Evolutionary conservation across 2,329 filamentous ascomycete species (phyloP), one percentile per base, ranked within the genome.

Genomic region (Geoglossum cookeanum): DNA sequence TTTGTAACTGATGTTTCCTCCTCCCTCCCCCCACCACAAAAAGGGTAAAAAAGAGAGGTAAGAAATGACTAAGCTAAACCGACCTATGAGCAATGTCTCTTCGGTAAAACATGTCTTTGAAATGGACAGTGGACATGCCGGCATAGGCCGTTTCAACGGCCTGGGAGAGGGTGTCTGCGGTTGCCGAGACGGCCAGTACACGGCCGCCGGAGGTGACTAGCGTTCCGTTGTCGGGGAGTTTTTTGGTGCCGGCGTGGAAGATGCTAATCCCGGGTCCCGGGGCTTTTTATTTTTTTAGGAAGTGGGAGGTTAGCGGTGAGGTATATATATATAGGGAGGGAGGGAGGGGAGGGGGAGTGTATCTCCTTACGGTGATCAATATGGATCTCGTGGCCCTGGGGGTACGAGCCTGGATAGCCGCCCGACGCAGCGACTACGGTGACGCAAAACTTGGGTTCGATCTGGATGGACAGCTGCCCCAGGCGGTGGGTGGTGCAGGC

Each of bases 381-480:
- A 32, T 67, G 75, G 66, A 85, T 83, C 9, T 72, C 68, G 48
- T 75, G 85, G 57, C 87, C 89, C 73, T 94, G 95, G 56, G 79
- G 77, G 68, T 97, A 97, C 0, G 80, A 75, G 57, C 84, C 86
- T 4, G 92, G 92, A 68, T 98, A 98, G 2, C 92, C 92, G 27
- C 84, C 87, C 7, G 92, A 86, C 57, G 91, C 88, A 17, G 94
- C 84, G n/a, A 97, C 89, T 37, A 98, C 89, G 1, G 91, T 97
- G 30, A 88, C 85, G 61, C 88, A 89, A 65, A 84, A 92, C 60
- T 79, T 80, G 54, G 76, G 67, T 59, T 84, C 78, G 37, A 91
- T 72, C 60, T 81, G 81, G 62, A 94, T 73, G 22, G 4, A 78
- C 72, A 54, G 89, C 78, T 59, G 79, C 78, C 84, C 78, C 17